A percentile compares a stretch with the other conserved stretches of the same genome.
Conservation (phyloP, 306 rosid species). For the Canavalia ensiformis region DNA sequence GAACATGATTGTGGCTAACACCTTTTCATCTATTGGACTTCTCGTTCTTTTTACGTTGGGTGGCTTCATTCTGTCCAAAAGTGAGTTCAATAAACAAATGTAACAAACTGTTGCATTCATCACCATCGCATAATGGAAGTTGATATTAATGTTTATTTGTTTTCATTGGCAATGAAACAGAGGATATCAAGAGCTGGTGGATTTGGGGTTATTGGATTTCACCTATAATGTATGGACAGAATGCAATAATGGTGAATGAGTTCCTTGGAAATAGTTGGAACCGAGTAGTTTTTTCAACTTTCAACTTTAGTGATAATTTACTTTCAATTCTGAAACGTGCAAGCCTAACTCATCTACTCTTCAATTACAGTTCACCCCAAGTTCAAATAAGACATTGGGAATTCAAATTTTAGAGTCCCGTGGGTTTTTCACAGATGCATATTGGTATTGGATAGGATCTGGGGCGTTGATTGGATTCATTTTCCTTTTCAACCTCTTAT, state of each 20-base stretch:
- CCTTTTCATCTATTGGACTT: conserved; percentile 51
- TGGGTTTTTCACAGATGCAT: conserved; percentile 56
- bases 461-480: conserved; percentile 59
- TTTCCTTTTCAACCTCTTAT: conserved; percentile 49
- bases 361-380: conserved; percentile 45
- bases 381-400: conserved; percentile 57
- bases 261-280: conserved; percentile 71
- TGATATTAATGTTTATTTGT: conserved; percentile 34
- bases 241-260: conserved; percentile 66
- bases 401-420: conserved; percentile 55
- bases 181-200: conserved; percentile 64
- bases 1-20: conserved; percentile 56
- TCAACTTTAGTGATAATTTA: conserved; percentile 19
- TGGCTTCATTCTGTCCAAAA: conserved; percentile 61
- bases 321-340: background rate
- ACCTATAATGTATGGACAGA: conserved; percentile 70
- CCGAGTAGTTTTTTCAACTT: conserved; percentile 53
- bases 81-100: conserved; percentile 32
- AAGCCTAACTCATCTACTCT: conserved; percentile 17
- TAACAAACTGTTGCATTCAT: background rate
- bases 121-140: background rate
- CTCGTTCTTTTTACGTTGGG: conserved; percentile 51
- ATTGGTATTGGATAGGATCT: conserved; percentile 74
- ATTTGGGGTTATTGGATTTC: conserved; percentile 72
- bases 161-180: conserved; percentile 54